Evolutionary conservation across 768 basidiomycete genomes (phyloP).

Genomic region (Cantharellus cinnabarinus): DNA sequence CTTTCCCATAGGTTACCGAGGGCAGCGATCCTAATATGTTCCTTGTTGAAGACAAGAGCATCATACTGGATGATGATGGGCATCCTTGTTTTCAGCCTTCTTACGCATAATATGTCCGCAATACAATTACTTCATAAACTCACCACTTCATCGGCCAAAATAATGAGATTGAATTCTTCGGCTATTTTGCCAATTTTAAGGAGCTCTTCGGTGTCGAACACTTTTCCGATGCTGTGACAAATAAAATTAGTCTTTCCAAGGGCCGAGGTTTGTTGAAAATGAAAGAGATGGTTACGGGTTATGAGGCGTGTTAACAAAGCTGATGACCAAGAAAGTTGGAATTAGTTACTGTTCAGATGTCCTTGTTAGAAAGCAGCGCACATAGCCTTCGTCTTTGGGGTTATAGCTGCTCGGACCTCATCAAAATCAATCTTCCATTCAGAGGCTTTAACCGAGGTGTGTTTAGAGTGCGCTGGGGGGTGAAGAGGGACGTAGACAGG

Average conservation of each 20-base stretch:
- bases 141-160: conserved; percentile 95
- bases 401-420: conserved; percentile 61
- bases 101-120: too few relatives aligned
- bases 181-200: conserved; percentile 71
- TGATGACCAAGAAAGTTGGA: neutral
- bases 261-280: too few relatives aligned
- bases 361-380: neutral
- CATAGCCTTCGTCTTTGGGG: conserved; percentile 81
- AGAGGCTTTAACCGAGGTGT: conserved; percentile 30
- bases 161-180: conserved; percentile 76
- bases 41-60: conserved; percentile 65
- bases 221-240: conserved; percentile 52
- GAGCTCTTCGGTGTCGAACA: conserved; percentile 69
- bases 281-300: conserved; percentile 33
- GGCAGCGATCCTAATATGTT: conserved; percentile 81
- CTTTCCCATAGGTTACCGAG: conserved; percentile 99
- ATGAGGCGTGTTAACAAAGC: conserved; percentile 84
- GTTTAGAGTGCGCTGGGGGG: conserved; percentile 34
- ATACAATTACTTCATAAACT: conserved; percentile 12
- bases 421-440: conserved; percentile 87
- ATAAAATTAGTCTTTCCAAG: neutral
- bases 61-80: conserved; percentile 48
- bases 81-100: too few relatives aligned
- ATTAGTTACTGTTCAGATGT: neutral
- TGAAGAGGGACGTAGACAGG: conserved; percentile 92